Evolutionary conservation across 2,329 filamentous ascomycete species (phyloP).

Genomic region (Geosmithia putterillii): DNA sequence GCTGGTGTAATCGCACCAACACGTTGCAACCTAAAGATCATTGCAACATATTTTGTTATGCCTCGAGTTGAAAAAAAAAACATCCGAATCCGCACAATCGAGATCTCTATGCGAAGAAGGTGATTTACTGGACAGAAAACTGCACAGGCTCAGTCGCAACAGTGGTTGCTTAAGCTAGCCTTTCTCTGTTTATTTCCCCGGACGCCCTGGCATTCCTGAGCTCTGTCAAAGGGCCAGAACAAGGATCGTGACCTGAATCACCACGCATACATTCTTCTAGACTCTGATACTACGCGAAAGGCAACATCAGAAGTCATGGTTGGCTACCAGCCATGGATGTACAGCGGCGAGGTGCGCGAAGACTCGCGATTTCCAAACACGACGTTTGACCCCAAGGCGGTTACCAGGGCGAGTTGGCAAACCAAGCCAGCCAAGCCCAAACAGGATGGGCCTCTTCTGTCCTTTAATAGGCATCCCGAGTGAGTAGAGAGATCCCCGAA

Average conservation of each 20-base stretch:
- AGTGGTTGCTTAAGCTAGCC: neutral
- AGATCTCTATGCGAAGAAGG: neutral
- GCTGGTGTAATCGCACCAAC: neutral
- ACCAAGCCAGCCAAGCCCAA: conserved; percentile 49
- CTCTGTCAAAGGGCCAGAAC: neutral
- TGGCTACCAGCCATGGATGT: conserved; percentile 52
- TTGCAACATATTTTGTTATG: neutral
- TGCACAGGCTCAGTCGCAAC: neutral
- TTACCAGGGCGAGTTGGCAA: conserved; percentile 67
- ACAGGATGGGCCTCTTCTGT: conserved; percentile 62
- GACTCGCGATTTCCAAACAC: conserved; percentile 40
- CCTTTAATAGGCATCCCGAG: conserved; percentile 83
- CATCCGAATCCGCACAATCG: neutral
- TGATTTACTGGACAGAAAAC: too few species aligned
- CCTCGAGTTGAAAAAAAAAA: neutral
- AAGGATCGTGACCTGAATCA: neutral
- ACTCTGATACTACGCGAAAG: neutral
- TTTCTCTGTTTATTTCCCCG: neutral
- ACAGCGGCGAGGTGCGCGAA: conserved; percentile 40
- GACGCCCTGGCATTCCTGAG: neutral
- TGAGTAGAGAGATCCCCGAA: conserved; percentile 28
- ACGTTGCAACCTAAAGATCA: neutral
- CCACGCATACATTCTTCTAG: neutral
- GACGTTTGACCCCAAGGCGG: conserved; percentile 76
- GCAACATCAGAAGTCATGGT: neutral